Evolutionary conservation across 257 asterid species (phyloP), one percentile per base, ranked within the genome.

Genomic region (Petunia axillaris): DNA sequence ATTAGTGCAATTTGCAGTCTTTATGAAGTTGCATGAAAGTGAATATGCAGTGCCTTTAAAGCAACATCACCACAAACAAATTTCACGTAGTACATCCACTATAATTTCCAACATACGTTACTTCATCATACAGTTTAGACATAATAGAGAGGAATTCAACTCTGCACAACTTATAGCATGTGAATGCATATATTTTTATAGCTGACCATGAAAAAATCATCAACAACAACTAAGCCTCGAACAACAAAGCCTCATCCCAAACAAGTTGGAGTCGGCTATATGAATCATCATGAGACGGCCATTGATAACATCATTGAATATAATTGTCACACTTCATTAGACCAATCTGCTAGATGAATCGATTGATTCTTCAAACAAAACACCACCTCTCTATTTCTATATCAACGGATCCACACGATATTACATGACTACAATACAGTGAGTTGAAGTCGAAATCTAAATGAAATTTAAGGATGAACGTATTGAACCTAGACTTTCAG

Each of bases 141-240:
- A 38, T 14, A 25, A 71, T 48, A 71, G 10, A 50, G 77, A 70
- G 60, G 44, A 13, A 50, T 16, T 48, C 11, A 48, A 71, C 44
- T 9, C 25, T 35, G 25, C 35, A 35, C 44, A 25, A 13, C 59
- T 16, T 59, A 70, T 70, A 70, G 15, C 77, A 70, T 44, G 48
- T 68, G 39, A 68, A 68, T 43, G 35, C 76, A 44, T 68, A 68
- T 68, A 16, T 43, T 44, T 68, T 16, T n/a, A 44, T 11, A 44
- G 40, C 57, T 44, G 58, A 68, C n/a, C 16, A 14, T 52, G 4
- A 44, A 9, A 44, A 25, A 0, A 25, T 25, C 25, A 25, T 25
- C 25, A 25, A 25, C 25, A 25, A 25, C 25, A 25, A 25, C 25
- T 25, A 25, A 25, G 25, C 25, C 25, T 25, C 25, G n/a, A 25